These are phyloP conservation scores for Lonicera japonica DNA, from an alignment of 129 eudicot genomes.

Conservation along the genomic window DNA sequence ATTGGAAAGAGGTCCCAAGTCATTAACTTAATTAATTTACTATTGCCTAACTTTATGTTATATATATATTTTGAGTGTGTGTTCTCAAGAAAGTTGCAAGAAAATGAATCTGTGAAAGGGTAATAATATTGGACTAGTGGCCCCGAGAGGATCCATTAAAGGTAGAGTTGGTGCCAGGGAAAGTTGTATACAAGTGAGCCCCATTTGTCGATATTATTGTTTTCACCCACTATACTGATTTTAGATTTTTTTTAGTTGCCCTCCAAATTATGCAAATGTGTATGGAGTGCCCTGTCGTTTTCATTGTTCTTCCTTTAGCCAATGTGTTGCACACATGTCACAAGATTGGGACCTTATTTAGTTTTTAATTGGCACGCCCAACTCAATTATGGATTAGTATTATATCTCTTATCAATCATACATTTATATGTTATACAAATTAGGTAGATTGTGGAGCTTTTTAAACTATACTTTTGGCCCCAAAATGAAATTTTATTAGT, in stretches of 20 bases:
- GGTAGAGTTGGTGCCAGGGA: conserved; percentile 7
- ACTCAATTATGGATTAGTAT: not conserved
- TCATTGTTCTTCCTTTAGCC: not conserved
- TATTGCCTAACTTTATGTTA: no score
- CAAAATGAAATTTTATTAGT: no score
- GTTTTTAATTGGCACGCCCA: not conserved
- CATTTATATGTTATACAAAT: no score
- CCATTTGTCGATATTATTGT: conserved; percentile 18
- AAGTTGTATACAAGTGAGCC: conserved; percentile 7
- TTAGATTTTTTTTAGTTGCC: not conserved
- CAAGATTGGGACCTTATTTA: not conserved
- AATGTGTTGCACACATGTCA: not conserved
- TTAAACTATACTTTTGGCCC: no score
- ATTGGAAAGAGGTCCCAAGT: not conserved
- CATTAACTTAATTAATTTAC: not conserved
- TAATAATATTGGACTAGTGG: conserved; percentile 18
- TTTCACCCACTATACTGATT: conserved; percentile 23
- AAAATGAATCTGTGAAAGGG: conserved; percentile 3
- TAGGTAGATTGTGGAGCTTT: no score
- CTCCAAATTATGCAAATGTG: conserved; percentile 6
- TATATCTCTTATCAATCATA: not conserved
- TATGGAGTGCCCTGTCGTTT: conserved; percentile 24
- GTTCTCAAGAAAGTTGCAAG: not conserved
- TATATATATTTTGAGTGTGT: not conserved
- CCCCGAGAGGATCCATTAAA: conserved; percentile 14